These are phyloP conservation scores for Podaxis pistillaris DNA, from an alignment of 768 basidiomycete species.

Conservation along the genomic window DNA sequence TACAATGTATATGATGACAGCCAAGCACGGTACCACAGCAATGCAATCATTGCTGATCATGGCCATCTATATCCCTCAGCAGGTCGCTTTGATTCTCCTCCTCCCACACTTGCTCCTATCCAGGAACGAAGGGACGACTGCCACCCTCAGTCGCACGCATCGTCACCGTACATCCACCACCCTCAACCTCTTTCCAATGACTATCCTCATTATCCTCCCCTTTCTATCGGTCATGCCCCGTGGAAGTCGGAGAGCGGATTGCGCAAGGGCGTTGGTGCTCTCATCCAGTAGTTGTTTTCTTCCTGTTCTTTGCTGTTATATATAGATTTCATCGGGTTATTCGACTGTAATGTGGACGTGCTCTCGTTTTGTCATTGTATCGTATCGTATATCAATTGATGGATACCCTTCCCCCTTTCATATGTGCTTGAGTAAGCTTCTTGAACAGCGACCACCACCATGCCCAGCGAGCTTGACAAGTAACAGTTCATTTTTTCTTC, in stretches of 20 bases:
- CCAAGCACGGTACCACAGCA: constrained; percentile 37
- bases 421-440: constrained; percentile 7
- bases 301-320: neutral
- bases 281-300: constrained; percentile 29
- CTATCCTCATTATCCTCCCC: constrained; percentile 40
- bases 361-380: constrained; percentile 13
- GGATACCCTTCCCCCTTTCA: constrained; percentile 4
- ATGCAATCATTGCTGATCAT: constrained; percentile 27
- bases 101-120: constrained; percentile 56
- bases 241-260: constrained; percentile 49
- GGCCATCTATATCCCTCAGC: constrained; percentile 17
- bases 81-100: constrained; percentile 48
- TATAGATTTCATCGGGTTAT: constrained; percentile 9
- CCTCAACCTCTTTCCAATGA: constrained; percentile 35
- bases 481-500: constrained; percentile 20
- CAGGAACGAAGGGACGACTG: constrained; percentile 39
- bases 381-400: constrained; percentile 16
- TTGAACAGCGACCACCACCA: constrained; percentile 19
- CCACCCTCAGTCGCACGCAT: constrained; percentile 28
- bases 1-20: constrained; percentile 48
- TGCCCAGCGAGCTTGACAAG: constrained; percentile 59
- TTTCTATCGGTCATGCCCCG: constrained; percentile 36
- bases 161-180: constrained; percentile 39
- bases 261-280: constrained; percentile 39
- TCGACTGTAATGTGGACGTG: constrained; percentile 12